These are phyloP conservation scores for Candolleomyces efflorescens DNA, from an alignment of 768 basidiomycete genomes.

Conservation along the genomic window DNA sequence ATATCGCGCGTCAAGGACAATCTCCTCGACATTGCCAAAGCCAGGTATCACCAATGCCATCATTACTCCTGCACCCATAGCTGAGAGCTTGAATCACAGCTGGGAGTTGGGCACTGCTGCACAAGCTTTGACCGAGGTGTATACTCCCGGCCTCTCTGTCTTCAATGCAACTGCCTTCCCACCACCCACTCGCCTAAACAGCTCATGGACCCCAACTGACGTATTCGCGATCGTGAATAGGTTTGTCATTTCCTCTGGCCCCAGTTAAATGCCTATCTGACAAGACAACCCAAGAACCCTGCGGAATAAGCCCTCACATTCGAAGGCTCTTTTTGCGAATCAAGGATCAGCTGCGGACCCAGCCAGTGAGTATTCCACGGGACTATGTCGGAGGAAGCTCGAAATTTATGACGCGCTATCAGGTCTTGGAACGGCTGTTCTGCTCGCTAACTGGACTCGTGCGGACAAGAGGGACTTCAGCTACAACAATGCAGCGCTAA, in stretches of 20 bases:
- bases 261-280: neutral
- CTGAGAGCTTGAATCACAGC: constrained; percentile 21
- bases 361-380: constrained; percentile 35
- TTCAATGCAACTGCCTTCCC: constrained; percentile 39
- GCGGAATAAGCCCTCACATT: constrained; percentile 27
- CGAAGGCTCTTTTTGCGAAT: constrained; percentile 38
- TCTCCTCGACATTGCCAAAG: constrained; percentile 22
- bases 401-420: neutral
- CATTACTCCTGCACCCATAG: neutral
- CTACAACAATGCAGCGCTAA: constrained; percentile 39
- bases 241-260: constrained; percentile 21
- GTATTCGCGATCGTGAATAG: constrained; percentile 37
- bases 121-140: constrained; percentile 52
- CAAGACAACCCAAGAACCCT: constrained; percentile 38
- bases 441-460: constrained; percentile 51
- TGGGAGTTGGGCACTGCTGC: constrained; percentile 60
- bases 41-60: constrained; percentile 18
- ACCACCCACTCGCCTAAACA: constrained; percentile 29
- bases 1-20: constrained; percentile 13
- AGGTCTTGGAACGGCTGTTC: constrained; percentile 51
- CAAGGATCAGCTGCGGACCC: constrained; percentile 59
- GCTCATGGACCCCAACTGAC: constrained; percentile 29
- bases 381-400: neutral
- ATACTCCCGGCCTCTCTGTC: constrained; percentile 46
- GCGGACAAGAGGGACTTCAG: constrained; percentile 23